phyloP scores from a whole-genome alignment of 805 yeast species.

The Osmozyma mogii region DNA sequence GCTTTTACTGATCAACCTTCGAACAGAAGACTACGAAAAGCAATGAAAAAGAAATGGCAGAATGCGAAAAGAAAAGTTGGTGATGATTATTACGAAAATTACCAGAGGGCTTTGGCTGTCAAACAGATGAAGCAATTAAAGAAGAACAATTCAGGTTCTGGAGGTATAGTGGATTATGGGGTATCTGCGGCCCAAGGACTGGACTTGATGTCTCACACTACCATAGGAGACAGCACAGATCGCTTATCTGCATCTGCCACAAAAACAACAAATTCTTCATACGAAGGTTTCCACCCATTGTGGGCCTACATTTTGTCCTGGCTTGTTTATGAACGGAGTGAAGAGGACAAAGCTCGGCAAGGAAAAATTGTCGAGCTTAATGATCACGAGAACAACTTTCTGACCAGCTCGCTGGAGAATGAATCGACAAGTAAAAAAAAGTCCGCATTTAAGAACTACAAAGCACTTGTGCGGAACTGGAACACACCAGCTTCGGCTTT shows the following conservation, averaged over 20 bases:
- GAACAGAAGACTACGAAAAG: constrained; percentile 7
- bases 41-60: constrained; percentile 13
- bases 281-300: constrained; percentile 26
- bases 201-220: constrained; percentile 2
- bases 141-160: constrained; percentile 2
- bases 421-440: background rate
- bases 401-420: background rate
- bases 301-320: constrained; percentile 33
- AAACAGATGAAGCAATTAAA: constrained; percentile 5
- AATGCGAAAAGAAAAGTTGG: constrained; percentile 18
- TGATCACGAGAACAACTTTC: background rate
- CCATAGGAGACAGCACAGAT: background rate
- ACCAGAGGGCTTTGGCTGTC: background rate
- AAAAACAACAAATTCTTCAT: constrained; percentile 7
- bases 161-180: constrained; percentile 2
- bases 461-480: constrained; percentile 23
- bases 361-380: constrained; percentile 1
- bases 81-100: constrained; percentile 2
- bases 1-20: too few relatives aligned
- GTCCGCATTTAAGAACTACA: constrained; percentile 11
- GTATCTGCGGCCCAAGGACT: constrained; percentile 5
- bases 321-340: constrained; percentile 20
- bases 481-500: constrained; percentile 14
- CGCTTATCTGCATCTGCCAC: background rate
- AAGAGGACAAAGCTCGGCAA: background rate